Evolutionary conservation across 148 eudicot species (phyloP).

Genomic region (Salicornia ramosissima): DNA sequence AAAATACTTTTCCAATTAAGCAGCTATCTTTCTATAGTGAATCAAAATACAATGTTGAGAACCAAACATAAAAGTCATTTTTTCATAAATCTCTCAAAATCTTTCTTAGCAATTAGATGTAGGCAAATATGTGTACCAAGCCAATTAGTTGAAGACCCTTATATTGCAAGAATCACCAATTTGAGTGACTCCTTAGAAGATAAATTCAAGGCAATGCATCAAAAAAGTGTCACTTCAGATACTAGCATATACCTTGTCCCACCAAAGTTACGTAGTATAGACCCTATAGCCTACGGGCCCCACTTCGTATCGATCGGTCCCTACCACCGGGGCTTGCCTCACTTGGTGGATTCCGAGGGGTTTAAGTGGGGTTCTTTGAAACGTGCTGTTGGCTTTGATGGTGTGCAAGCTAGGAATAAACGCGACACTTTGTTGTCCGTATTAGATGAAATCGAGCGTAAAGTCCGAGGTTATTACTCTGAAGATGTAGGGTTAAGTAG

Average conservation of each 20-base stretch:
- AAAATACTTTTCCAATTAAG: neutral
- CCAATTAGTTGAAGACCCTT: neutral
- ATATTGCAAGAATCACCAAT: neutral
- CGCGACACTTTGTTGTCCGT: neutral
- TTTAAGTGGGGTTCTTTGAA: slow-evolving; percentile 11
- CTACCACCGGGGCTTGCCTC: slow-evolving; percentile 3
- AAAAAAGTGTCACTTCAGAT: neutral
- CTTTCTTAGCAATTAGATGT: neutral
- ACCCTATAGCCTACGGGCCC: slow-evolving; percentile 11
- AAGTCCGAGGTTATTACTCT: neutral
- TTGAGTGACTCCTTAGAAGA: neutral
- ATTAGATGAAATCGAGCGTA: neutral
- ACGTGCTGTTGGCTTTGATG: slow-evolving; percentile 4
- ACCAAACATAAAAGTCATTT: neutral
- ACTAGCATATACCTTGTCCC: slow-evolving; percentile 25
- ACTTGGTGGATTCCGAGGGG: slow-evolving; percentile 2
- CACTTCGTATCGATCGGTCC: slow-evolving; percentile 23
- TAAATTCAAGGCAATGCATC: neutral
- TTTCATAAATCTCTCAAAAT: neutral
- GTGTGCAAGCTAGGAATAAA: neutral
- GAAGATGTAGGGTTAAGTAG: slow-evolving; percentile 9
- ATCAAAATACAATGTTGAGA: slow-evolving; percentile 13
- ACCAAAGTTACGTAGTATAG: neutral
- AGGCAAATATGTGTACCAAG: neutral
- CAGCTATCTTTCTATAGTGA: neutral